These are phyloP conservation scores for Guyanaporus albipodus DNA, from an alignment of 768 basidiomycete genomes.

Conservation along the genomic window DNA sequence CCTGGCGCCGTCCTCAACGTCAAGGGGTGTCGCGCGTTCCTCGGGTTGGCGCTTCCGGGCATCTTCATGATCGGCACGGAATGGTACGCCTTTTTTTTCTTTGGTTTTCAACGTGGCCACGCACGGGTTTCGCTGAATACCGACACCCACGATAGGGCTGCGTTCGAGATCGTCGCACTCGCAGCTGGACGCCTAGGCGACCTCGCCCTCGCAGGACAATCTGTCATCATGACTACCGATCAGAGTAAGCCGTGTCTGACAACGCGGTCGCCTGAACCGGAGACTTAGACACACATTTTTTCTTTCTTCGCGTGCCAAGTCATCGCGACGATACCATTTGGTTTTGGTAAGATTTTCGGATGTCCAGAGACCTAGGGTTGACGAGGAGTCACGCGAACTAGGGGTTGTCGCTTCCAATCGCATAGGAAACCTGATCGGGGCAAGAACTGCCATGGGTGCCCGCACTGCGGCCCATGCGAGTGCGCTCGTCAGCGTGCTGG, in stretches of 20 bases:
- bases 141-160: slow-evolving; percentile 48
- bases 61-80: slow-evolving; percentile 79
- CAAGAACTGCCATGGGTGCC: slow-evolving; percentile 47
- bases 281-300: background rate
- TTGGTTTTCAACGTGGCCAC: too few species aligned
- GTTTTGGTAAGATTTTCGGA: slow-evolving; percentile 48
- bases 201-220: slow-evolving; percentile 69
- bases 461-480: slow-evolving; percentile 59
- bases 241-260: slow-evolving; percentile 48
- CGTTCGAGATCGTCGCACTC: slow-evolving; percentile 78
- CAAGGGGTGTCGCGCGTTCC: slow-evolving; percentile 51
- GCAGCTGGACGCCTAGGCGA: slow-evolving; percentile 68
- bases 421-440: slow-evolving; percentile 70
- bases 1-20: slow-evolving; percentile 41
- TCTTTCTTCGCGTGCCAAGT: slow-evolving; percentile 44
- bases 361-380: background rate
- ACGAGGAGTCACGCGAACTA: slow-evolving; percentile 13
- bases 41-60: slow-evolving; percentile 68
- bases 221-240: slow-evolving; percentile 77
- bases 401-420: slow-evolving; percentile 69
- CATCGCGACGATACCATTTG: slow-evolving; percentile 72
- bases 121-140: background rate
- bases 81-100: slow-evolving; percentile 44
- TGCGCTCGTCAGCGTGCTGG: slow-evolving; percentile 58
- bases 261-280: background rate